Evolutionary conservation across 495 filamentous ascomycete species (phyloP).

Genomic region (Penicillium pulvis): DNA sequence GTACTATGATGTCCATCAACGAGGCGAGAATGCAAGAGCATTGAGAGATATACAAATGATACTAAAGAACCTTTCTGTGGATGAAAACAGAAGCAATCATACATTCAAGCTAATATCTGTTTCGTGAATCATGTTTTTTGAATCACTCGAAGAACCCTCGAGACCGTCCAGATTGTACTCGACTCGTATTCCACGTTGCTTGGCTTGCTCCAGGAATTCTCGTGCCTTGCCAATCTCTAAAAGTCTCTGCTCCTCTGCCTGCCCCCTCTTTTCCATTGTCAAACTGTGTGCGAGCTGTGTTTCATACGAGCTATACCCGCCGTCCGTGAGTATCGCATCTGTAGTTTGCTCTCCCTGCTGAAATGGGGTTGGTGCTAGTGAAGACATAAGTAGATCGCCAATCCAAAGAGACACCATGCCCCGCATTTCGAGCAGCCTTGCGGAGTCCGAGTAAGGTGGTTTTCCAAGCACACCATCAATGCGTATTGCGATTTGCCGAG

Average conservation of each 20-base stretch:
- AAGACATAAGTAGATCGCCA: constrained; percentile 56
- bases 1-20: too few relatives aligned
- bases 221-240: constrained; percentile 34
- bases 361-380: constrained; percentile 22
- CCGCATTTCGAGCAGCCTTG: constrained; percentile 59
- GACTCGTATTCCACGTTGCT: constrained; percentile 35
- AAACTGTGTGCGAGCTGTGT: constrained; percentile 35
- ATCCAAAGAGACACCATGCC: constrained; percentile 71
- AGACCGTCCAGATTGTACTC: constrained; percentile 24
- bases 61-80: too few relatives aligned
- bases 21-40: too few relatives aligned
- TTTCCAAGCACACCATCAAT: constrained; percentile 67
- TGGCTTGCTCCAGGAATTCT: constrained; percentile 41
- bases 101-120: background rate
- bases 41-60: too few relatives aligned
- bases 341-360: constrained; percentile 13
- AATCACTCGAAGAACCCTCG: background rate
- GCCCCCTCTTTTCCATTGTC: constrained; percentile 31
- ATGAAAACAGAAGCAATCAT: background rate
- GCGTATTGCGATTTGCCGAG: constrained; percentile 57
- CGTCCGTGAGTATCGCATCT: constrained; percentile 22
- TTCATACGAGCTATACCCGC: constrained; percentile 23
- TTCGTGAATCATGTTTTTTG: background rate
- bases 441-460: constrained; percentile 62
- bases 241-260: constrained; percentile 36